These are phyloP conservation scores for Oemleria cerasiformis DNA, from an alignment of 306 rosid species.

Conservation along the genomic window DNA sequence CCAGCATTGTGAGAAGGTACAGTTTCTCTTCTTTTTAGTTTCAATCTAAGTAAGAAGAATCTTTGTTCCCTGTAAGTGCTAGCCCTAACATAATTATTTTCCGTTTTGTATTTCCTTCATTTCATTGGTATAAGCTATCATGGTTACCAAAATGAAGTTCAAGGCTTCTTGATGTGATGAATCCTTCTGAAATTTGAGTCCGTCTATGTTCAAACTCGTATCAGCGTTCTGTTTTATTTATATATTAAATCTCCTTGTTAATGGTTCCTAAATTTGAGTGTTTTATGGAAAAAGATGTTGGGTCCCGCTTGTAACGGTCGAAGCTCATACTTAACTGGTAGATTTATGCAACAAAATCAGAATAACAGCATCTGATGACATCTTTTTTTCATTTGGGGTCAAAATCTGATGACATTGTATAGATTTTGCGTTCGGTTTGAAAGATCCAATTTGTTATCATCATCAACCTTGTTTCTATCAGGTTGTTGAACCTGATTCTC, in stretches of 20 bases:
- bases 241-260: neutral
- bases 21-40: neutral
- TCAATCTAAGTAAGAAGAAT: neutral
- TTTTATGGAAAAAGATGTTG: neutral
- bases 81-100: neutral
- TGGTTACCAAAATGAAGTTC: neutral
- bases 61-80: neutral
- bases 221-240: neutral
- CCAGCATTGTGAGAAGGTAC: slow-evolving; percentile 90
- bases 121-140: neutral
- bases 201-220: neutral
- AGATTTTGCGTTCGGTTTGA: neutral
- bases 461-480: neutral
- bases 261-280: neutral
- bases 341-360: neutral
- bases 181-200: neutral
- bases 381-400: too few species aligned
- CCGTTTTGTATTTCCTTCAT: slow-evolving; percentile 2
- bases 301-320: neutral
- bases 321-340: neutral
- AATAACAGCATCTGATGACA: neutral
- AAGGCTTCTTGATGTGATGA: neutral
- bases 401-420: neutral
- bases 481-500: neutral
- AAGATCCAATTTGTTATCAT: neutral